These are phyloP conservation scores for Bonia amplexicaulis DNA, from an alignment of 176 grass and related monocot genomes.

Conservation along the genomic window DNA sequence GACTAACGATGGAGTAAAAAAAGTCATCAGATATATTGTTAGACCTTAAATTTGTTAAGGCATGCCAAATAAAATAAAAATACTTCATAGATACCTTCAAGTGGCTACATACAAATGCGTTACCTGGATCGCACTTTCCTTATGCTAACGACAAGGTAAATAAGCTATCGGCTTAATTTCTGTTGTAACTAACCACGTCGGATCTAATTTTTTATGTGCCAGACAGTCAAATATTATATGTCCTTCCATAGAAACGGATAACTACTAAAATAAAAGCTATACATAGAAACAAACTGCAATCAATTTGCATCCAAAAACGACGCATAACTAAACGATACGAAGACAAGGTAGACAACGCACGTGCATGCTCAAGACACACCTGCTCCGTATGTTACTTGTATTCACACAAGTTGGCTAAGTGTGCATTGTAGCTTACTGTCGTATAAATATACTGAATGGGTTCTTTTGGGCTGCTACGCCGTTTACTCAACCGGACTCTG, in stretches of 20 bases:
- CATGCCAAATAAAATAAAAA: neutral
- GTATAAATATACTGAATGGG: neutral
- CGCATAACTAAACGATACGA: neutral
- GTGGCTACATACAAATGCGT: accelerated
- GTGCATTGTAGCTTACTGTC: accelerated
- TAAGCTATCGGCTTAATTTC: neutral
- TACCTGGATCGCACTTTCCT: neutral
- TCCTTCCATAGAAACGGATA: neutral
- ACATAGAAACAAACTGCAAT: neutral
- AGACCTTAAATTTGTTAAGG: neutral
- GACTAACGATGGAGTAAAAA: neutral
- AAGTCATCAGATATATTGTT: neutral
- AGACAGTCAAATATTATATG: neutral
- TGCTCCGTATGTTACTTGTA: neutral
- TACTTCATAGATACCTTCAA: neutral
- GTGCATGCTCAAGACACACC: too few relatives aligned
- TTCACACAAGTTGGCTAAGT: neutral
- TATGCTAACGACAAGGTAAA: neutral
- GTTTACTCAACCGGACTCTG: too few relatives aligned
- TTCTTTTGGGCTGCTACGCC: neutral
- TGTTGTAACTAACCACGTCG: neutral
- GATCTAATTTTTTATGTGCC: neutral
- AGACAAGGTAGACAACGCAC: neutral
- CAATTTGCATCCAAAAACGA: neutral
- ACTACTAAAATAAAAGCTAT: neutral